phyloP scores from a whole-genome alignment of 2,329 filamentous ascomycete species.

The Hypoxylon sp. region DNA sequence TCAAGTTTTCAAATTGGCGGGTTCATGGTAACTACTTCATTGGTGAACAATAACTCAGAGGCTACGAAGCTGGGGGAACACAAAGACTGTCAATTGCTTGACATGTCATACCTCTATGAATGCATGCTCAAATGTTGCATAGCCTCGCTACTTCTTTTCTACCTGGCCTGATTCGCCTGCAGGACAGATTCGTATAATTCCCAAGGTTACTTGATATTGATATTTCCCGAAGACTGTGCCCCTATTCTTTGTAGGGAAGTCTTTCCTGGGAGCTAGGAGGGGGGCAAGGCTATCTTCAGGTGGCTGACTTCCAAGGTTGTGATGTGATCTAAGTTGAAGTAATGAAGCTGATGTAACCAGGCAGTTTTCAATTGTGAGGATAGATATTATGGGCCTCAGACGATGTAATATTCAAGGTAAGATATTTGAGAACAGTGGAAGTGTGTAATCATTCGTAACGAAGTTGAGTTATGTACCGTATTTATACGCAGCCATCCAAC shows the following conservation, averaged over 20 bases:
- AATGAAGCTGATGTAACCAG: constrained; percentile 29
- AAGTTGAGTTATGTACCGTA: background rate
- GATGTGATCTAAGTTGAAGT: constrained; percentile 25
- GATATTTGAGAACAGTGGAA: background rate
- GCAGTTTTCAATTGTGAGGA: constrained; percentile 20
- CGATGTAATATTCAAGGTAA: constrained; percentile 2
- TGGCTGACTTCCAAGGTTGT: constrained; percentile 2
- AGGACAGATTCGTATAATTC: background rate
- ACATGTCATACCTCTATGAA: constrained; percentile 31
- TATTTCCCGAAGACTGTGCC: background rate
- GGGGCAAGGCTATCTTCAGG: constrained; percentile 6
- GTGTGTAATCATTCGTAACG: background rate
- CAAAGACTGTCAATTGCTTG: constrained; percentile 25
- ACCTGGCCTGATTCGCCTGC: background rate
- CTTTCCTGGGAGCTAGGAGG: constrained; percentile 8
- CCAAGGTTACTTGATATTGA: background rate
- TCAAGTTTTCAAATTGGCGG: background rate
- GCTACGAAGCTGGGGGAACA: constrained; percentile 14
- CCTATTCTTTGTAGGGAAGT: constrained; percentile 12
- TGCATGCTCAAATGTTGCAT: constrained; percentile 13
- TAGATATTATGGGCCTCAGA: constrained; percentile 3
- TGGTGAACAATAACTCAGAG: constrained; percentile 21
- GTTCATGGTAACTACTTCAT: constrained; percentile 3
- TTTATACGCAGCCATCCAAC: background rate
- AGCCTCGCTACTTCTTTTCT: constrained; percentile 1